phyloP scores from a whole-genome alignment of 148 eudicot genomes.

The Tetragonia tetragonoides region DNA sequence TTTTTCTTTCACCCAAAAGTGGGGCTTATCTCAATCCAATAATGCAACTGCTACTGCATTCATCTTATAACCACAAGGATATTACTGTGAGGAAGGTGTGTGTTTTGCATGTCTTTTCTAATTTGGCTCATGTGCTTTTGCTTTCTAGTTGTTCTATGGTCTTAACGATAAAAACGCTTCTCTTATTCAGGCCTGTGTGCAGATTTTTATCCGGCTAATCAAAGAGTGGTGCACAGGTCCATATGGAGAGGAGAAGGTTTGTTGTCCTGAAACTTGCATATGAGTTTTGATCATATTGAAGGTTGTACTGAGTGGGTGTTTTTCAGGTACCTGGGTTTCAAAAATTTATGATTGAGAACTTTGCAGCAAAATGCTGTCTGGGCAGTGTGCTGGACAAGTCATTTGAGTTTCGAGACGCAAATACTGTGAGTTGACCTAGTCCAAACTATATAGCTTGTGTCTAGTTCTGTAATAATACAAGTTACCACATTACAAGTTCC shows the following conservation, averaged over 20 bases:
- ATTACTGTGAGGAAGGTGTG: constrained; percentile 77
- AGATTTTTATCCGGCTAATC: constrained; percentile 75
- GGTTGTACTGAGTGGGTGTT: constrained; percentile 25
- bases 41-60: constrained; percentile 67
- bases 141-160: neutral
- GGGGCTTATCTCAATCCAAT: constrained; percentile 56
- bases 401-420: constrained; percentile 88
- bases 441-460: neutral
- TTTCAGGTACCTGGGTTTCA: constrained; percentile 93
- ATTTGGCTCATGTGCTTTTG: constrained; percentile 1
- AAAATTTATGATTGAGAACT: constrained; percentile 65
- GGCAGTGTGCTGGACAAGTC: constrained; percentile 94
- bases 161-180: constrained; percentile 7
- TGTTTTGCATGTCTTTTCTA: neutral
- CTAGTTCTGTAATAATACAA: neutral
- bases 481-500: neutral
- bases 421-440: constrained; percentile 64
- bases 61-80: constrained; percentile 84
- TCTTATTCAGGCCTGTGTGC: constrained; percentile 74
- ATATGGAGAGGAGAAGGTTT: constrained; percentile 79
- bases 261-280: constrained; percentile 6
- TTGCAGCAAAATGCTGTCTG: constrained; percentile 82
- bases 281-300: neutral
- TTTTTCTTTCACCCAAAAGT: constrained; percentile 71
- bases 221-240: constrained; percentile 86